Base-by-base conservation (phyloP, 805 yeast genomes). In the Zygotorulaspora florentina region DNA sequence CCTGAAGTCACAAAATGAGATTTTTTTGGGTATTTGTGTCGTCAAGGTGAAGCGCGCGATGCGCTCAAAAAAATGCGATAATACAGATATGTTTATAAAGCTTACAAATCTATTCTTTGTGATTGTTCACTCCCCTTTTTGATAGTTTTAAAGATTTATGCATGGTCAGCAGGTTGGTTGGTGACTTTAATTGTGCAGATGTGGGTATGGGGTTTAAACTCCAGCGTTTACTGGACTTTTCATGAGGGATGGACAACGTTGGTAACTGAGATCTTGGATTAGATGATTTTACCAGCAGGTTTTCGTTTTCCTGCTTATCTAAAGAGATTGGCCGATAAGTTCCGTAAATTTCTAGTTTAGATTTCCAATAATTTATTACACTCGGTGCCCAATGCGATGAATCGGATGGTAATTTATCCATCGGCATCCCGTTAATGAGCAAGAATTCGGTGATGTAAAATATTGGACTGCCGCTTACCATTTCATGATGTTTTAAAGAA, bases 361-460 rank as follows among this genome's bases (percentile, higher is more conserved):
- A 48, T 28, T 68, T 68, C 87, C 87, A 83, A 57, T 78, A 84
- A 3, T 57, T 56, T 13, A 58, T 54, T n/a, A 85, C 87, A 3
- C 66, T 70, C 0, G 66, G 65, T 7, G 75, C 62, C 34, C 78
- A 62, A 0, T 70, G 70, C 9, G 74, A 51, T 6, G 42, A 38
- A 17, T 51, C 52, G 12, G 30, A 38, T n/a, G 61, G 61, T 11
- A 56, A 18, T 9, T 44, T 58, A 7, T 78, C 79, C 8, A 75
- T 66, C 9, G 70, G 66, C 27, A 77, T 69, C 8, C 85, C 86
- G 59, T 81, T 83, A 39, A 80, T 64, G 0, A 79, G 48, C 10
- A 85, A 58, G 11, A 81, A 66, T 55, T 84, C 88, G 0, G 86
- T 71, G 15, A 73, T 59, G 59, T 62, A 81, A 61, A 58, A 81